Evolutionary conservation across 106 monocot genomes (phyloP).

Genomic region (Agapanthus africanus): DNA sequence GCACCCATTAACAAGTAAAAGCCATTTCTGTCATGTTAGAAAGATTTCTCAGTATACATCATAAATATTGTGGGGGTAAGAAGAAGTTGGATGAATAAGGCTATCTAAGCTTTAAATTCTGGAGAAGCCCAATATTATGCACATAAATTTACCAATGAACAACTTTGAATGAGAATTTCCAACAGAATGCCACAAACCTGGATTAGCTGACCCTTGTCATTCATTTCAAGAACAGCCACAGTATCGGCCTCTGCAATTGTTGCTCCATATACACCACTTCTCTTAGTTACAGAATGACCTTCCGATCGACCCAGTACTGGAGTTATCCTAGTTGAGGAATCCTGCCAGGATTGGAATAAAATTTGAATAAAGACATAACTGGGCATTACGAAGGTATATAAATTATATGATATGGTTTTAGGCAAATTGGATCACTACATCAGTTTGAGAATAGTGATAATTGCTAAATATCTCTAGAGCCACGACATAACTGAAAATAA

Average conservation of each 20-base stretch:
- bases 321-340: constrained; percentile 30
- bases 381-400: not conserved
- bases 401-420: not conserved
- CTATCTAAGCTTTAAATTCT: not conserved
- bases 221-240: constrained; percentile 49
- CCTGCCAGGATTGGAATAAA: constrained; percentile 21
- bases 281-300: constrained; percentile 81
- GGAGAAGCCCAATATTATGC: not conserved
- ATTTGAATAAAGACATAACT: not conserved
- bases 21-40: not conserved
- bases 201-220: constrained; percentile 50
- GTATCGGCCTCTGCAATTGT: constrained; percentile 75
- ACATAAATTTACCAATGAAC: not conserved
- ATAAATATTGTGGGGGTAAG: not conserved
- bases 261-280: constrained; percentile 90
- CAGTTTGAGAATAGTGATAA: constrained; percentile 1
- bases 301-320: constrained; percentile 76
- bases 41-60: not conserved
- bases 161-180: not conserved
- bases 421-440: not conserved
- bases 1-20: not conserved
- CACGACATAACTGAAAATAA: too few species aligned
- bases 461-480: too few species aligned
- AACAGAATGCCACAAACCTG: constrained; percentile 37
- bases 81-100: not conserved